Conservation (phyloP, 257 asterid species). For the Perilla frutescens region DNA sequence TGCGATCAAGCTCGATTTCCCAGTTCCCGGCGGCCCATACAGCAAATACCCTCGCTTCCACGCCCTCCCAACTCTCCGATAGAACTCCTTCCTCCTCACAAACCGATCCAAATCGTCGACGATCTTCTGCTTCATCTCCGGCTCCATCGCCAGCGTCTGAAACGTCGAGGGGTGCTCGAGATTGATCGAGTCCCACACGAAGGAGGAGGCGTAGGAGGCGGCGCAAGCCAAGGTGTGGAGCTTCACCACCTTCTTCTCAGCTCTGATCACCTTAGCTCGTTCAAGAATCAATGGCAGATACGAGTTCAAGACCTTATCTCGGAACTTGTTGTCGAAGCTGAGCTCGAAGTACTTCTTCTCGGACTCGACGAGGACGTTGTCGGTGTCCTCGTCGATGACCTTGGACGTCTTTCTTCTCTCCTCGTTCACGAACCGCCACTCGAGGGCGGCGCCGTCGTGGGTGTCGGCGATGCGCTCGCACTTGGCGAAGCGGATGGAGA, state of each 20-base stretch:
- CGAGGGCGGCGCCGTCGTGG: slow-evolving; percentile 48
- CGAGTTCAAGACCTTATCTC: slow-evolving; percentile 47
- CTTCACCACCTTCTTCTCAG: slow-evolving; percentile 48
- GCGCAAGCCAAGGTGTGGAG: slow-evolving; percentile 52
- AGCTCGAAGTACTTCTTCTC: slow-evolving; percentile 65
- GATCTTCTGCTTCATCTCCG: slow-evolving; percentile 39
- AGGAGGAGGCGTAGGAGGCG: background rate
- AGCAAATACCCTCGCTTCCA: slow-evolving; percentile 86
- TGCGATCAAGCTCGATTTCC: slow-evolving; percentile 73
- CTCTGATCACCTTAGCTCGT: slow-evolving; percentile 43
- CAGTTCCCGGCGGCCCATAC: slow-evolving; percentile 84
- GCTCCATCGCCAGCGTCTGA: slow-evolving; percentile 67
- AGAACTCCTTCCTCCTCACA: slow-evolving; percentile 62
- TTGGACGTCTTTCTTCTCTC: slow-evolving; percentile 36
- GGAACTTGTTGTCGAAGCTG: slow-evolving; percentile 45
- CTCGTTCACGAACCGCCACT: slow-evolving; percentile 56
- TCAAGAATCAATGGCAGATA: slow-evolving; percentile 60
- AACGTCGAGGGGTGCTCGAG: slow-evolving; percentile 81
- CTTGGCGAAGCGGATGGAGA: slow-evolving; percentile 52
- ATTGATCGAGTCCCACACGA: slow-evolving; percentile 62
- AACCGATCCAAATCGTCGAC: slow-evolving; percentile 67
- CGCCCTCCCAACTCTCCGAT: slow-evolving; percentile 72
- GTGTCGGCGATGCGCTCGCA: slow-evolving; percentile 53
- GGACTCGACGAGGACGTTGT: slow-evolving; percentile 15
- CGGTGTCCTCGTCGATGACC: slow-evolving; percentile 38